Base-by-base conservation (phyloP, 257 asterid genomes). In the Jacaranda mimosifolia region DNA sequence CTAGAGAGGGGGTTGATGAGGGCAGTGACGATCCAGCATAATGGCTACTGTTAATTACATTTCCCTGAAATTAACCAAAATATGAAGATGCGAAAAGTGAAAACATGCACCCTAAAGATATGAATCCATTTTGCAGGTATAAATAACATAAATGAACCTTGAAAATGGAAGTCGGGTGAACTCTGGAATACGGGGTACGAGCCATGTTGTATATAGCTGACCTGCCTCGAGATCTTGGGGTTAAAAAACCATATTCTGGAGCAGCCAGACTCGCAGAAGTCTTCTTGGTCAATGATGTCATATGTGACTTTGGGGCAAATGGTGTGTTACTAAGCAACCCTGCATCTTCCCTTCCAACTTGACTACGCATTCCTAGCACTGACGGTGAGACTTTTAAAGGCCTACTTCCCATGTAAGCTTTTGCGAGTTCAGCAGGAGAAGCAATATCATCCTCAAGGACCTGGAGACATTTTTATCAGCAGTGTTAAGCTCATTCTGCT, bases 131-230 rank as follows among this genome's bases (percentile, higher is more conserved):
- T 42, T 45, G 13, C 73, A 65, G 60, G 77, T 19, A 67, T 39
- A 66, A 6, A 60, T 32, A 63, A 12, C 46, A 38, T 36, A 35
- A 42, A 9, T 15, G 63, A 74, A 92, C 96, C 98, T 88, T 88
- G 38, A 80, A 80, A 79, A 32, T 39, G 76, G 89, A 88, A 79
- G 92, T 58, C 60, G 82, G 83, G 77, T 73, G 86, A 65, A 85
- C 79, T 85, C 96, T 89, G 60, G 96, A 88, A 79, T 91, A 90
- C 46, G 99, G 99, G 52, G 98, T 89, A 40, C 95, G 97, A 67
- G 98, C 98, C 98, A 95, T 89, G 84, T 76, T 91, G 86, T 91
- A 90, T 69, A 93, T 88, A 48, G 98, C 97, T 48, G 99, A 91
- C 81, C 96, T 88, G 69, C 97, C 95, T 56, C 82, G 90, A 79